These are phyloP conservation scores for Tripterygium wilfordii DNA, from an alignment of 177 flowering plant species.

Conservation along the genomic window DNA sequence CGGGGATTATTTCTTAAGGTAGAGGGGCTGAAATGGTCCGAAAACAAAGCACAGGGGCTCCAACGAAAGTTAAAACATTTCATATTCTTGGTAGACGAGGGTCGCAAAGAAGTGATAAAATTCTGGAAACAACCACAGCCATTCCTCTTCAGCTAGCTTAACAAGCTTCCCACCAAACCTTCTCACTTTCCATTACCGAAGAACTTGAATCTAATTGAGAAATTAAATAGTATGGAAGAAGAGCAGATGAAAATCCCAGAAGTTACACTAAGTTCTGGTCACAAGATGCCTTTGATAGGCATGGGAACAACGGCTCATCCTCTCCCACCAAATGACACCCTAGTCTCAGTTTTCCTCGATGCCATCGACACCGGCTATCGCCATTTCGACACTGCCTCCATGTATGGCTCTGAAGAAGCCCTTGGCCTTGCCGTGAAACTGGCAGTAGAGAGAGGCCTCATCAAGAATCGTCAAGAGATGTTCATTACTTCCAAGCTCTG, in stretches of 20 bases:
- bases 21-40: too few relatives aligned
- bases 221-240: too few relatives aligned
- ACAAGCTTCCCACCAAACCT: too few relatives aligned
- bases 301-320: slow-evolving; percentile 12
- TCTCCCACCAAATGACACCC: not conserved
- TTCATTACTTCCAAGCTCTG: slow-evolving; percentile 17
- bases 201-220: too few relatives aligned
- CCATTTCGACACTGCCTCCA: slow-evolving; percentile 16
- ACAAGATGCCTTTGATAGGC: slow-evolving; percentile 13
- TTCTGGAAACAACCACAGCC: too few relatives aligned
- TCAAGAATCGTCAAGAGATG: slow-evolving; percentile 1
- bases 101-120: too few relatives aligned
- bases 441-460: slow-evolving; percentile 1
- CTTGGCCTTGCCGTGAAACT: slow-evolving; percentile 13
- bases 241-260: slow-evolving; percentile 5
- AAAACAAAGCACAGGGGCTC: too few relatives aligned
- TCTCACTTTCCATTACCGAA: too few relatives aligned
- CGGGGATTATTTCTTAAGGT: too few relatives aligned
- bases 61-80: too few relatives aligned
- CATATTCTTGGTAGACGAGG: too few relatives aligned
- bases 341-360: slow-evolving; percentile 2
- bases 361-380: slow-evolving; percentile 14
- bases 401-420: slow-evolving; percentile 10
- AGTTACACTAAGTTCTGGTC: slow-evolving; percentile 5
- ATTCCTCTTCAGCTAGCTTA: too few relatives aligned